phyloP scores from a whole-genome alignment of 257 asterid species.

The Jacaranda mimosifolia region DNA sequence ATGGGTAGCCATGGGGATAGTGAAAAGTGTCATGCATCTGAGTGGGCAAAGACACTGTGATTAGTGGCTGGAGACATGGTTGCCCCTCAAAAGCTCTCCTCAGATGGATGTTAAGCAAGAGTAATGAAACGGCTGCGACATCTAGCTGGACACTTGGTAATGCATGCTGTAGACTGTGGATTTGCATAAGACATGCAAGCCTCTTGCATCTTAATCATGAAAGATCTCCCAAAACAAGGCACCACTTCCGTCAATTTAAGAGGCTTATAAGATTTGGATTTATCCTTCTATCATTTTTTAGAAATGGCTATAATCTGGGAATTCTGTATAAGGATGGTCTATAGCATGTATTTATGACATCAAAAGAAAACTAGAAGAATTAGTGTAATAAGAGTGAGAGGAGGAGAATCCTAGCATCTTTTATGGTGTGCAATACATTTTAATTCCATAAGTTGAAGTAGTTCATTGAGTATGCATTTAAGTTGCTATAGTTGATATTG shows the following conservation, averaged over 20 bases:
- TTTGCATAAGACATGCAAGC: slow-evolving; percentile 13
- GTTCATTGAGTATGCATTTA: neutral
- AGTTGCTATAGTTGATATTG: neutral
- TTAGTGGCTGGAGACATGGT: neutral
- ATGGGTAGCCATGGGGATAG: neutral
- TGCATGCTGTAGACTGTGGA: neutral
- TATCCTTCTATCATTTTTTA: neutral
- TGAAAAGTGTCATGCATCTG: slow-evolving; percentile 15
- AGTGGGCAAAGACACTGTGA: neutral
- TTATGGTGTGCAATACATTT: neutral
- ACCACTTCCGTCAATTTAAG: neutral
- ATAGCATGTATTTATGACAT: neutral
- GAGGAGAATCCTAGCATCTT: no score
- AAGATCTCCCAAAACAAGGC: neutral
- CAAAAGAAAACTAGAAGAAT: neutral
- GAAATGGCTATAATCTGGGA: neutral
- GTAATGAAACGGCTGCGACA: neutral
- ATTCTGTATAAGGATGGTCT: neutral
- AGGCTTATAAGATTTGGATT: neutral
- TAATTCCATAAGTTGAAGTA: neutral
- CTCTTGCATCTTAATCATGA: neutral
- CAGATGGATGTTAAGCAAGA: neutral
- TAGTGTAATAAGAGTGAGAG: neutral
- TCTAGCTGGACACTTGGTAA: slow-evolving; percentile 5
- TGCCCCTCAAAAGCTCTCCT: neutral